Percentiles rank a stretch among this genome's conserved stretches.
Evolutionary conservation across 2,329 filamentous ascomycete species (phyloP).

Genomic region (Fusarium sp.): DNA sequence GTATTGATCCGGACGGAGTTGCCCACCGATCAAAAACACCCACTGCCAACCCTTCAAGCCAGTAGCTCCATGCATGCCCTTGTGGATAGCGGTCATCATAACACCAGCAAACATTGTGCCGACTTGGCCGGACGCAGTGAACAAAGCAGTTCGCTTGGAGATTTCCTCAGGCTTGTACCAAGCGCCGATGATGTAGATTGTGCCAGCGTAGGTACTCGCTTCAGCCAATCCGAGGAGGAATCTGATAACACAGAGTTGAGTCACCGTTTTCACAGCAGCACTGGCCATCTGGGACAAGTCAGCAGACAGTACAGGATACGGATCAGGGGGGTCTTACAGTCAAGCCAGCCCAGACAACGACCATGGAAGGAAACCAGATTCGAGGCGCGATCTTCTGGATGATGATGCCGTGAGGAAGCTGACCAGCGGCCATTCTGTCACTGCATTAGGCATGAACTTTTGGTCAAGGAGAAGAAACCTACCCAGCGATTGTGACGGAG

Average conservation of each 20-base stretch:
- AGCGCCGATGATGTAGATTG: conserved; percentile 53
- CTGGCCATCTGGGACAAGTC: conserved; percentile 40
- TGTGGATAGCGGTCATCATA: conserved; percentile 60
- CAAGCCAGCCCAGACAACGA: conserved; percentile 68
- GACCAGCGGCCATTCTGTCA: conserved; percentile 57
- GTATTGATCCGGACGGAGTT: rapidly evolving
- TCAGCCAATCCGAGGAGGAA: conserved; percentile 47
- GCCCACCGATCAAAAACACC: conserved; percentile 47
- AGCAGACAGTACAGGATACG: rapidly evolving
- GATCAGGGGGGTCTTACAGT: conserved; percentile 55
- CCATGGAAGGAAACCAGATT: conserved; percentile 68
- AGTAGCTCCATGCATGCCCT: conserved; percentile 51
- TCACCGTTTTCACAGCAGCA: conserved; percentile 46
- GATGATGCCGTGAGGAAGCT: conserved; percentile 67
- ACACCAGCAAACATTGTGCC: conserved; percentile 69
- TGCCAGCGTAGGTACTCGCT: conserved; percentile 46
- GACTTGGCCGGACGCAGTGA: conserved; percentile 66
- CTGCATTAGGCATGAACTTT: neutral
- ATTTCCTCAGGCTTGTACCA: conserved; percentile 69
- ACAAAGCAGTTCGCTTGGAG: conserved; percentile 68
- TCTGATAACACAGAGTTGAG: conserved; percentile 45
- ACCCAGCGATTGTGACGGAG: conserved; percentile 46
- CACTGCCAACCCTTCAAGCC: conserved; percentile 62
- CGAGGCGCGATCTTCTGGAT: conserved; percentile 69
- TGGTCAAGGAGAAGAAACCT: neutral